Percentiles rank a stretch among this genome's conserved stretches.
Evolutionary conservation across 2,329 filamentous ascomycete genomes (phyloP).

Genomic region (Botryotinia calthae): DNA sequence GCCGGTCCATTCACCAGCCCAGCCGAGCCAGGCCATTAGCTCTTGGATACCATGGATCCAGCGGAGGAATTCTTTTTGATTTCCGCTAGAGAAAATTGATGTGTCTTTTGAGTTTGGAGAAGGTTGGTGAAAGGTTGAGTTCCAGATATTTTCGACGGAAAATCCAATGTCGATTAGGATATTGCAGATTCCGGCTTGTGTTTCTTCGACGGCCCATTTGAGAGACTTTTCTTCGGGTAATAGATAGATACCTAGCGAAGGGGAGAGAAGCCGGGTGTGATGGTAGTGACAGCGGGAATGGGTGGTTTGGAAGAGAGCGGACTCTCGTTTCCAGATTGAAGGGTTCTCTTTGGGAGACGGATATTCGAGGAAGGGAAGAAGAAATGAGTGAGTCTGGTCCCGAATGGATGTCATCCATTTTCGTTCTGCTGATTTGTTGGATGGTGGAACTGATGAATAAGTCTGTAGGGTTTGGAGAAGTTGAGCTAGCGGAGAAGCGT

Average conservation of each 20-base stretch:
- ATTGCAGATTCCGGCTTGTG: conserved; percentile 43
- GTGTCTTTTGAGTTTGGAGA: not conserved
- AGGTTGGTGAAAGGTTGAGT: conserved; percentile 22
- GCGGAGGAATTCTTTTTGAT: conserved; percentile 33
- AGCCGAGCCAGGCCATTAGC: conserved; percentile 50
- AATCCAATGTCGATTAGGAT: conserved; percentile 46
- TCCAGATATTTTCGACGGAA: conserved; percentile 44
- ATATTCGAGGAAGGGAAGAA: conserved; percentile 48
- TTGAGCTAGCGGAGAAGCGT: conserved; percentile 39
- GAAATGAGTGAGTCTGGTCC: conserved; percentile 44
- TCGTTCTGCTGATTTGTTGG: conserved; percentile 34
- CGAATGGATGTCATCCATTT: conserved; percentile 40
- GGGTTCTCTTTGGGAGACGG: conserved; percentile 34
- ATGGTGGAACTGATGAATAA: conserved; percentile 25
- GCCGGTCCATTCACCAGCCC: conserved; percentile 47
- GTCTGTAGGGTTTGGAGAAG: conserved; percentile 36
- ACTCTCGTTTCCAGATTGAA: conserved; percentile 38
- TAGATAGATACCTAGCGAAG: conserved; percentile 33
- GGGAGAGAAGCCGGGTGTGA: conserved; percentile 41
- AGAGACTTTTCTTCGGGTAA: conserved; percentile 41
- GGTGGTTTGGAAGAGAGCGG: conserved; percentile 41
- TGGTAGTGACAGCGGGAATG: conserved; percentile 45
- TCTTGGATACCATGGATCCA: conserved; percentile 39
- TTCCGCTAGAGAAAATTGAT: too few relatives aligned
- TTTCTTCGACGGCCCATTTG: conserved; percentile 44